Evolutionary conservation across 2,329 filamentous ascomycete species (phyloP).

Genomic region (Botrytis deweyae): DNA sequence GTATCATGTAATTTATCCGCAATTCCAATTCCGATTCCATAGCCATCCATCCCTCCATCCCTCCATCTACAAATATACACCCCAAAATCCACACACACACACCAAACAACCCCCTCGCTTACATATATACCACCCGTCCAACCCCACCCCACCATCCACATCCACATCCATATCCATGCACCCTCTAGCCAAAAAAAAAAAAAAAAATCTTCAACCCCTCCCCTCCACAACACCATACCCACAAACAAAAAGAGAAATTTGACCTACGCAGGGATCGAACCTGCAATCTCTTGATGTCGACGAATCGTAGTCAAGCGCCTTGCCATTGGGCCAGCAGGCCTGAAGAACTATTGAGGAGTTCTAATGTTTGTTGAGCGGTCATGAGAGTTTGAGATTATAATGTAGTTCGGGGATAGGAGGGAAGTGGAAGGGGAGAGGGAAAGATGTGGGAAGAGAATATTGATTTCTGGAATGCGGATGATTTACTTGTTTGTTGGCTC

Average conservation of each 20-base stretch:
- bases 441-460: accelerated
- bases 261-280: slow-evolving; percentile 43
- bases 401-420: accelerated
- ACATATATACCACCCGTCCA: too few species aligned
- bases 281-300: slow-evolving; percentile 47
- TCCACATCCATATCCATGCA: background rate
- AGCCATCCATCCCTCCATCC: background rate
- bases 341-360: background rate
- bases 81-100: background rate
- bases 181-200: background rate
- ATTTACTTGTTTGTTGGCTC: background rate
- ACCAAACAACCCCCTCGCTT: too few species aligned
- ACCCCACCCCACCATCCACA: background rate
- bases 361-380: background rate
- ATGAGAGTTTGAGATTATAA: background rate
- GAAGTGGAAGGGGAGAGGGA: background rate
- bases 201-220: background rate
- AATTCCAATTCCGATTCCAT: background rate
- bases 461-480: background rate
- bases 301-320: slow-evolving; percentile 49
- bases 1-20: too few species aligned
- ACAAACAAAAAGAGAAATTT: background rate
- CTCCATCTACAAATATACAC: background rate
- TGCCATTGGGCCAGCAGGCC: slow-evolving; percentile 46
- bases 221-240: background rate